Base-by-base conservation (phyloP, 78 protist genomes). In the Emiliania huxleyi region DNA sequence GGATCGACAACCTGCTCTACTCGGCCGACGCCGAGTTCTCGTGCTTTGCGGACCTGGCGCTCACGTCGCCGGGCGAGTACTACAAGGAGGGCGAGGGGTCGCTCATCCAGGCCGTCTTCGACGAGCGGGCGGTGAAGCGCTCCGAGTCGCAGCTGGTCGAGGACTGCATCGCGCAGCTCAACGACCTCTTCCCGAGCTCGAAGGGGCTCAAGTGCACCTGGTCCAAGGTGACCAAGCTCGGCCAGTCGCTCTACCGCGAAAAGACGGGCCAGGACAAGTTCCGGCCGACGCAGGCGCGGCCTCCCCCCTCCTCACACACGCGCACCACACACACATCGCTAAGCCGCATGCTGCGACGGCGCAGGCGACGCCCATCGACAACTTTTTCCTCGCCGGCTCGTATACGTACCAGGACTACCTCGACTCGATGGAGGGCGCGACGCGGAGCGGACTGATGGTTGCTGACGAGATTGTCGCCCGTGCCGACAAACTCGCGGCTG, bases 41-140 rank as follows among this genome's bases (percentile, higher is more conserved):
- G 46, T 92, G 94, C 90, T 92, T 92, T 83, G 94, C 94, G 62
- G 94, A 92, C 90, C 90, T 92, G 29, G 94, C 94, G 77, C 49
- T 92, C 43, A 43, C 56, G 62, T 40, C 69, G 26, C 94, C 94
- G 1, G 79, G 43, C 91, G 90, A 83, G 38, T 92, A 92, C 83
- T 92, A 92, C 90, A 79, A 83, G 90, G 69, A 49, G 62, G 90
- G 94, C 11, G 91, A 92, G 81, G 94, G 94, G 62, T 55, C 84
- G 8, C 90, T 92, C 35, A 49, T 92, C 44, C 94, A 92, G 94
- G 26, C n/a, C 46, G 94, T 92, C 37, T n/a, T 91, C 83, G 87
- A 69, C 44, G 35, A 19, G 56, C 92, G 56, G 37, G 81, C 87
- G 46, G 1, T 56, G 71, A 18, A 26, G 26, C 69, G 55, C 12